Evolutionary conservation across 805 yeast species (phyloP), one percentile per base, ranked within the genome.

Genomic region (Metschnikowia lachancei): DNA sequence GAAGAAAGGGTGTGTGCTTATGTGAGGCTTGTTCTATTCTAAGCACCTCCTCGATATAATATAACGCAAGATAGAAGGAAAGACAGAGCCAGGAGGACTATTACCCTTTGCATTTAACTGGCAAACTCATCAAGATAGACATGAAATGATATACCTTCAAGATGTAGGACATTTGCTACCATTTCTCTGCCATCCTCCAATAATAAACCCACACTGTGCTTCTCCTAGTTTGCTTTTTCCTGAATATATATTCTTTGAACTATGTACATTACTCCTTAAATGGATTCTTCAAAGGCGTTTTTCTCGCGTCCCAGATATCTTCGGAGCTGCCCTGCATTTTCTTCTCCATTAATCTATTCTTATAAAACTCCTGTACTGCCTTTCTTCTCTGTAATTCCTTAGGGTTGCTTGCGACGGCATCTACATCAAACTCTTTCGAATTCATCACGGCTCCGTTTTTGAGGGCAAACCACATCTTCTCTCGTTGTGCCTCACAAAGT

Each of bases 401-500:
- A 6, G 78, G 77, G 28, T 55, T 51, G 2, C 56, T 54, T 9
- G 59, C 57, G 43, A 60, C 39, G 36, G 60, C 58, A 11, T 58
- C 60, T n/a, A 57, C 41, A 45, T 84, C 75, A 41, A 69, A 70
- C 16, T 56, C 56, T 14, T 49, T 55, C 6, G 47, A 39, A 19
- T 53, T 57, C 2, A 52, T 39, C 42, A 66, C 47, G 7, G 64
- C 52, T 1, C 76, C 76, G 62, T 85, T 78, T 43, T 74, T 71
- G 37, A 91, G 55, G 54, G 97, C 90, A 64, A 92, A 92, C 74
- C 85, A 84, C 58, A 90, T 74, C 67, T 89, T 88, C 19, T 77
- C 81, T 43, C 87, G 73, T 57, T 86, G 86, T 41, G 76, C 76
- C 36, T 74, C 75, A 65, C 98, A 92, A 50, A 80, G 70, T 41